Conservation (phyloP, 441 rosid genomes). For the Iberis amara region DNA sequence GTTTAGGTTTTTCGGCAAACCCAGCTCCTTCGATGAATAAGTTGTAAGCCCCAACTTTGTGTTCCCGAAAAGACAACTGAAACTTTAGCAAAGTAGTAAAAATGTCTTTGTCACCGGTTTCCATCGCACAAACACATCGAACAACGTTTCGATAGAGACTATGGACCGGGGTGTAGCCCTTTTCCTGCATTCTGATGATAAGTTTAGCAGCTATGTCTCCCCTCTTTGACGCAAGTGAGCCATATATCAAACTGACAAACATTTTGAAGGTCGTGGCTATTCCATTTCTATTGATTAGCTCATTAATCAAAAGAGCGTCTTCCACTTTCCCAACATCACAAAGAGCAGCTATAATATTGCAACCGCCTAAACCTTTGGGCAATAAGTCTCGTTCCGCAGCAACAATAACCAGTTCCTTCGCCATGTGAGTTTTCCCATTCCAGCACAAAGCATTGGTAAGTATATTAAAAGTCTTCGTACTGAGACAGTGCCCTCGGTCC, state of each 20-base stretch:
- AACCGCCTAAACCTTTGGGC: constrained; percentile 36
- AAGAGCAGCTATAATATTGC: constrained; percentile 50
- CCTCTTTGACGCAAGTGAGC: constrained; percentile 42
- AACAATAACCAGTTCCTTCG: constrained; percentile 46
- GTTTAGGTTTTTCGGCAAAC: constrained; percentile 51
- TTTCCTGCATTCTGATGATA: constrained; percentile 71
- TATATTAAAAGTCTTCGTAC: constrained; percentile 39
- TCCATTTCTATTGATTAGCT: constrained; percentile 38
- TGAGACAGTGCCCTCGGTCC: constrained; percentile 52
- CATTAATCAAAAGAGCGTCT: constrained; percentile 51
- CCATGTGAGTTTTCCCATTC: constrained; percentile 56
- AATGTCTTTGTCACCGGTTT: constrained; percentile 38
- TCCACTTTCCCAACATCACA: constrained; percentile 50
- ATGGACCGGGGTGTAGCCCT: constrained; percentile 41
- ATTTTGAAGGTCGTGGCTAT: constrained; percentile 22
- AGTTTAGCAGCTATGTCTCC: constrained; percentile 61
- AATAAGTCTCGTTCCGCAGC: constrained; percentile 39
- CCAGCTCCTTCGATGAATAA: constrained; percentile 76
- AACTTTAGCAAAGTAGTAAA: constrained; percentile 38
- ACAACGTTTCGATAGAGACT: constrained; percentile 49
- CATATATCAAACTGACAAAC: constrained; percentile 47
- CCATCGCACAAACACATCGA: constrained; percentile 42
- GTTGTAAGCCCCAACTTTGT: constrained; percentile 35
- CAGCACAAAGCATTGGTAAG: constrained; percentile 62
- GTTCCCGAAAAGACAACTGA: constrained; percentile 43